These are phyloP conservation scores for Pharnaceum exiguum DNA, from an alignment of 148 eudicot species.

Conservation along the genomic window DNA sequence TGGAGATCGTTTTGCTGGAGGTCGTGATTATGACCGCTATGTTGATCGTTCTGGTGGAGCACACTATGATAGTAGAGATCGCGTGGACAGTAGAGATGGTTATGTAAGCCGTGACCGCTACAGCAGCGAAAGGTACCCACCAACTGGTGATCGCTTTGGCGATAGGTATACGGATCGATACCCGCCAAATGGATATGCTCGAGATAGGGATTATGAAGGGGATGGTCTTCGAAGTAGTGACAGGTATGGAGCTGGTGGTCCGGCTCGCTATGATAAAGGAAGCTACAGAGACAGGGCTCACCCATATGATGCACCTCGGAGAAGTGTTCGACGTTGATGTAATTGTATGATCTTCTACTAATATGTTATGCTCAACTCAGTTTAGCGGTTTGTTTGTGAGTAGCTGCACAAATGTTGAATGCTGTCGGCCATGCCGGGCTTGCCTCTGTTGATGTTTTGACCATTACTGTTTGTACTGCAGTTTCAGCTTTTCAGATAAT, in stretches of 20 bases:
- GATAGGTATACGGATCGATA: constrained; percentile 32
- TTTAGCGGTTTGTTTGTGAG: no score
- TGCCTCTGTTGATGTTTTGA: constrained; percentile 18
- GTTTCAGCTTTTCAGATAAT: constrained; percentile 10
- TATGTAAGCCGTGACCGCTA: constrained; percentile 36
- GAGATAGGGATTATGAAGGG: constrained; percentile 37
- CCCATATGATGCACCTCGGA: constrained; percentile 38
- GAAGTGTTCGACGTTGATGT: constrained; percentile 24
- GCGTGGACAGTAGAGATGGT: constrained; percentile 29
- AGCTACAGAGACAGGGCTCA: constrained; percentile 30
- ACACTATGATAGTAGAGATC: constrained; percentile 39
- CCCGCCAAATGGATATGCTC: constrained; percentile 29
- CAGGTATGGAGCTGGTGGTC: constrained; percentile 39
- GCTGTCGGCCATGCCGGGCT: constrained; percentile 6
- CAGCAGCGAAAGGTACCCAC: constrained; percentile 34
- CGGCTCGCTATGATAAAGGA: constrained; percentile 32
- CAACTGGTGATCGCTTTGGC: constrained; percentile 27
- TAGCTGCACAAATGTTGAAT: constrained; percentile 12
- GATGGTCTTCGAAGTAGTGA: constrained; percentile 30
- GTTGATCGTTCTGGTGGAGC: constrained; percentile 34
- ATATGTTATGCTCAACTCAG: neutral
- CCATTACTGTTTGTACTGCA: constrained; percentile 11
- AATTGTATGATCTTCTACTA: neutral
- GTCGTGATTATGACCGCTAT: constrained; percentile 5
- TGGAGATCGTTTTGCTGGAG: constrained; percentile 22